Evolutionary conservation across 2,329 filamentous ascomycete species (phyloP), one percentile per base, ranked within the genome.

Genomic region (Neopestalotiopsis rosae): DNA sequence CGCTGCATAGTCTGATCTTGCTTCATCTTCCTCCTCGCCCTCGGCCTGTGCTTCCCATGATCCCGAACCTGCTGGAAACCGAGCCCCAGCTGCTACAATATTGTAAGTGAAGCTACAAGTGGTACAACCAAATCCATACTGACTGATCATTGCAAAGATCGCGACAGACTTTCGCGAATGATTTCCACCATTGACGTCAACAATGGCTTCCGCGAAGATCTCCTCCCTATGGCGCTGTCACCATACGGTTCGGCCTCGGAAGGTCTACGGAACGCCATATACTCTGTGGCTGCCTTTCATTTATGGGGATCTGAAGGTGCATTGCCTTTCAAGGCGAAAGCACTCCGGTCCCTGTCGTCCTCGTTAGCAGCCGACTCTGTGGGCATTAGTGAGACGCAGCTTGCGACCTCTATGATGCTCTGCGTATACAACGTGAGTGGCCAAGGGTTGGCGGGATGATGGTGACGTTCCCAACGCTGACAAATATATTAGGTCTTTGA

Each of bases 321-420:
- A 14, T 71, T 85, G 45, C 76, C 77, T 4, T 81, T 84, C 70
- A 85, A 85, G 71, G 72, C 78, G 3, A 77, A 77, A 20, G 83
- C 84, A 0, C 80, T 85, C 49, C 76, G 78, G 20, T 73, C 78
- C 10, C 72, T 86, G 20, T 81, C 76, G 24, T 78, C 78, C 9
- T 82, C 82, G 4, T 73, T 86, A 38, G 72, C 73, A 14, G 72
- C 70, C 28, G 76, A 77, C 59, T 75, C 74, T 4, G 69, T 72
- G 13, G 73, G 70, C n/a, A 76, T 74, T 17, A 79, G 77, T 6
- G 78, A 81, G 64, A 78, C 78, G 7, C 83, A 84, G 68, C 77
- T 85, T 65, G 82, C 84, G 14, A 80, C 83, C 13, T 84, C 81
- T 7, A 84, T 86, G 84, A 85, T 86, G 83, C 78, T 86, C 6